phyloP scores from a whole-genome alignment of 108 stramenopile genomes.

The Nannochloropsis gaditana region DNA sequence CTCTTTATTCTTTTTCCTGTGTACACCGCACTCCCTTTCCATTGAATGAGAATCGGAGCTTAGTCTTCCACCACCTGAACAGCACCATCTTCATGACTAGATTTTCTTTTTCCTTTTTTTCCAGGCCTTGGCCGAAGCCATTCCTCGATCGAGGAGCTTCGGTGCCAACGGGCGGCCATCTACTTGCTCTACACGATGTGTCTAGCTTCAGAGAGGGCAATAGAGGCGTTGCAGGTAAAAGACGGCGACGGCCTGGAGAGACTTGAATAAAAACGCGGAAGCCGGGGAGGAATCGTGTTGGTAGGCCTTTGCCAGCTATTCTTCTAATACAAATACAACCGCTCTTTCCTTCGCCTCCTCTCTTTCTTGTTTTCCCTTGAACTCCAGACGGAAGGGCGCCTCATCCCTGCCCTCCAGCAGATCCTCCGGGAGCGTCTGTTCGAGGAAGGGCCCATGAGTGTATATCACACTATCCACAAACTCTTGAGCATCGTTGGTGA shows the following conservation, averaged over 20 bases:
- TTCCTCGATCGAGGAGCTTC: neutral
- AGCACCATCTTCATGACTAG: neutral
- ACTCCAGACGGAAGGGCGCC: neutral
- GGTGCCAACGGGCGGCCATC: slow-evolving; percentile 8
- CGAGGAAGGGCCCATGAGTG: neutral
- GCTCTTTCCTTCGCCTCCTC: neutral
- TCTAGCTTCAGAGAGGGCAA: neutral
- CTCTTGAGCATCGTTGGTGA: neutral
- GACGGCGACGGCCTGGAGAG: no score
- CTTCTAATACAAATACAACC: neutral
- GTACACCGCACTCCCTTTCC: neutral
- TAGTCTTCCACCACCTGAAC: no score
- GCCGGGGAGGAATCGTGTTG: no score
- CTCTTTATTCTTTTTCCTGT: neutral
- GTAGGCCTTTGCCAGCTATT: no score
- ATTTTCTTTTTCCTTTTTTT: neutral
- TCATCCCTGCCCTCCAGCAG: slow-evolving; percentile 6
- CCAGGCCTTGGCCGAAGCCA: neutral
- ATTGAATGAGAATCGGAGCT: neutral
- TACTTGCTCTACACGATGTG: neutral
- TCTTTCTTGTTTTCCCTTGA: neutral
- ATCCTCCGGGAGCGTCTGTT: neutral
- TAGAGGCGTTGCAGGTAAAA: neutral
- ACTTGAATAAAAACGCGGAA: no score
- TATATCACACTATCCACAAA: slow-evolving; percentile 7